Percentiles rank a stretch among this genome's conserved stretches.
These are phyloP conservation scores for Dendrobium nobile DNA, from an alignment of 106 monocot species.

Conservation along the genomic window DNA sequence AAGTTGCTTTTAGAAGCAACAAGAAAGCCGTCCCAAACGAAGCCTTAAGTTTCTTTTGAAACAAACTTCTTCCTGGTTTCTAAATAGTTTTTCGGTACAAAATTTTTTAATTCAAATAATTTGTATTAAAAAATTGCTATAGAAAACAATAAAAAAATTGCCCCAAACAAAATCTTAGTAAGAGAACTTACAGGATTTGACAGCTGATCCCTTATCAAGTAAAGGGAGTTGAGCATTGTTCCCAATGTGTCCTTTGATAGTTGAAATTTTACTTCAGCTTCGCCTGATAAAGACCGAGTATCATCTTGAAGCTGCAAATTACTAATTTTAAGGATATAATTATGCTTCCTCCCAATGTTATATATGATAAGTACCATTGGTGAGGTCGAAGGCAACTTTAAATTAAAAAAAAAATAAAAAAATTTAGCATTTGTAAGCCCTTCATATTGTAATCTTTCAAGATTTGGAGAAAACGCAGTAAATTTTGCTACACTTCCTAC, in stretches of 20 bases:
- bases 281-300: constrained; percentile 21
- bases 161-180: background rate
- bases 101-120: background rate
- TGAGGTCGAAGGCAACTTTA: background rate
- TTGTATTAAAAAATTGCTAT: too few relatives aligned
- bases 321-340: background rate
- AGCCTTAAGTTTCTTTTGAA: too few relatives aligned
- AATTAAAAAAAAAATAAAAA: background rate
- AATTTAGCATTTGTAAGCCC: background rate
- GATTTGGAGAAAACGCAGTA: background rate
- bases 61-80: too few relatives aligned
- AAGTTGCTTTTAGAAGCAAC: too few relatives aligned
- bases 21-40: too few relatives aligned
- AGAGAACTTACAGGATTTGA: constrained; percentile 30
- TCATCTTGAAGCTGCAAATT: constrained; percentile 49
- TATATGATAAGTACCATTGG: background rate
- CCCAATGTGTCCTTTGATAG: constrained; percentile 54
- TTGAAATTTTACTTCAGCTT: constrained; percentile 52
- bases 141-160: too few relatives aligned
- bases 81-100: too few relatives aligned
- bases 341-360: background rate
- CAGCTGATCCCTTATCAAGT: constrained; percentile 51
- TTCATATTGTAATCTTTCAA: background rate
- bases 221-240: constrained; percentile 55
- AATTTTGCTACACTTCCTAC: background rate